Base-by-base conservation (phyloP, 495 filamentous ascomycete species). In the Talaromyces liani region DNA sequence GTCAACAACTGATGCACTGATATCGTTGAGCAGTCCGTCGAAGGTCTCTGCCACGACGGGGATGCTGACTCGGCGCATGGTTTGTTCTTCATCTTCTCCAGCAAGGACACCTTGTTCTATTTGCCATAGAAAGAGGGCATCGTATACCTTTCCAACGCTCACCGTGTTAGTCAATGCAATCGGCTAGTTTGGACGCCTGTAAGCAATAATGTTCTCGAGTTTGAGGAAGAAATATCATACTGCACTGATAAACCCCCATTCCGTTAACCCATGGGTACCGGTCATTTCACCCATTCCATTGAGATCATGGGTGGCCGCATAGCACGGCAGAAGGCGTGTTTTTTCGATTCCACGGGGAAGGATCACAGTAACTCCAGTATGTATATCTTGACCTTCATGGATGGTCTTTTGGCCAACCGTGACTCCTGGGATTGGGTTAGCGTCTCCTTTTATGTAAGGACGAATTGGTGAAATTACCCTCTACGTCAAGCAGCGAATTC, bases 231-330 rank as follows among this genome's bases (percentile, higher is more conserved):
- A 14, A 6, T 9, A 12, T 18, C 57, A 59, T 34, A 59, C 57
- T 12, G 16, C 18, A 25, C 34, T 59, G 57, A 59, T 34, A 25
- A 34, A 34, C 29, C 57, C 57, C 29, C 29, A 59, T 59, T 59
- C 57, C 9, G 18, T 39, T 20, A 59, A 2, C 3, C 34, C 29
- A 14, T 59, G 57, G 4, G 29, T 39, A 2, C 57, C 57, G 1
- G 57, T 59, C 57, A 59, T 34, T 39, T 59, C 57, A 10, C 57
- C 57, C 57, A 59, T 59, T 18, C 57, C 57, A 59, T 59, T 59
- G 1, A 59, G 57, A 34, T 59, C 34, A 39, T 59, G 57, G 1
- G 34, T 59, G 8, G 57, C 57, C 8, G 57, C 57, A 59, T 59
- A 59, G 57, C 57, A 39, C 1, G 57, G 57, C 34, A 34, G 3